Evolutionary conservation across 2,329 filamentous ascomycete genomes (phyloP).

Genomic region (Botrytis fabae): DNA sequence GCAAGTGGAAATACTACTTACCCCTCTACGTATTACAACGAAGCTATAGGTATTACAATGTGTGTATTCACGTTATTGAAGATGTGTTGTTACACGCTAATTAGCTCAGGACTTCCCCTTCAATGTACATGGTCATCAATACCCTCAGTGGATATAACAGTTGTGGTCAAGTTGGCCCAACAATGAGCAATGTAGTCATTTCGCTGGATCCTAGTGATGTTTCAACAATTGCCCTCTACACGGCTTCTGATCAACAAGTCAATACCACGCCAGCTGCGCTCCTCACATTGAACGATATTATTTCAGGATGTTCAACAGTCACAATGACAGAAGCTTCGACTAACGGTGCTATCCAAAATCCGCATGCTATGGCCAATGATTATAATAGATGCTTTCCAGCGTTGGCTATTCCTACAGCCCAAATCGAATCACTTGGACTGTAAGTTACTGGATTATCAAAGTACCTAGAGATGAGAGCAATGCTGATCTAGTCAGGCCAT

Average conservation of each 20-base stretch:
- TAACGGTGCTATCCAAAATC: constrained; percentile 20
- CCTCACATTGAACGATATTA: constrained; percentile 43
- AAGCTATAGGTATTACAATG: constrained; percentile 26
- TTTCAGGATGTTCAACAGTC: constrained; percentile 36
- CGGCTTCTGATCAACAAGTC: constrained; percentile 32
- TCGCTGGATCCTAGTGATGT: constrained; percentile 42
- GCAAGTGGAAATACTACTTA: constrained; percentile 25
- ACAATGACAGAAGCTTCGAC: constrained; percentile 7
- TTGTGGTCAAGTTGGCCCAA: constrained; percentile 39
- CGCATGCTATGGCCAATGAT: constrained; percentile 24
- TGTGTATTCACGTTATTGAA: constrained; percentile 11
- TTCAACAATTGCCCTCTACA: constrained; percentile 40
- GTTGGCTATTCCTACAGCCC: constrained; percentile 27
- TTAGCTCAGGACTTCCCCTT: constrained; percentile 42
- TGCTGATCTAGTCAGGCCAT: constrained; percentile 21
- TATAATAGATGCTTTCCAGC: constrained; percentile 32
- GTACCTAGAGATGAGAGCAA: too few relatives aligned
- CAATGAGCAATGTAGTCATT: constrained; percentile 40
- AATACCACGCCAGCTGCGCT: constrained; percentile 31
- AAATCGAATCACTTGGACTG: constrained; percentile 28
- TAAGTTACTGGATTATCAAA: constrained; percentile 18
- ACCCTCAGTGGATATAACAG: constrained; percentile 43
- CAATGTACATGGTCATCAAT: constrained; percentile 44
- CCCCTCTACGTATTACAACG: constrained; percentile 26
- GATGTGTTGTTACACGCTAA: background rate